Evolutionary conservation across 2,329 filamentous ascomycete genomes (phyloP), one percentile per base, ranked within the genome.

Genomic region (Tolypocladium paradoxum): DNA sequence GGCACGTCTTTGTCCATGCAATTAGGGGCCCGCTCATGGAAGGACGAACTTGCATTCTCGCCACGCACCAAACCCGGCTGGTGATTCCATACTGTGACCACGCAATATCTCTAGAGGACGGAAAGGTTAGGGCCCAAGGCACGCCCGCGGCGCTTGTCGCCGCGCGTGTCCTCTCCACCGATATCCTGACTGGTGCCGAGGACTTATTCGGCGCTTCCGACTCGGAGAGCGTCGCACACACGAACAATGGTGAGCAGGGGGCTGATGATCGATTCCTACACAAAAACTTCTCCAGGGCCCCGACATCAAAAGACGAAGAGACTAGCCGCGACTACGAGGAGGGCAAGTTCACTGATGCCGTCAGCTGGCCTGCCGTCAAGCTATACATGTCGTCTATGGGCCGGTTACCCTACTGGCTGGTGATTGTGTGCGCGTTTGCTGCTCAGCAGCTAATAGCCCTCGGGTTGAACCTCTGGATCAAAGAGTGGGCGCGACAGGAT

Each of bases 231-330:
- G 7, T 18, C 1, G 14, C 34, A 18, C 34, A 18, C 11, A 18
- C 34, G 11, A 35, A 6, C 2, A 18, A 35, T 16, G 14, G 18
- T 35, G 14, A 33, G 11, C 8, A 35, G 34, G 34, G 6, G 33
- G 4, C 34, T 14, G 22, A 16, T 6, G 18, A 40, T 18, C 12
- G 8, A 16, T 50, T 46, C n/a, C 4, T 53, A 6, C 46, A 45
- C n/a, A 53, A 53, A 18, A 53, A 53, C 31, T 53, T 53, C 31
- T 53, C 51, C 27, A 53, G 35, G 47, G 47, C 47, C 12, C 37
- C 51, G 11, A 53, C 31, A 22, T 22, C 7, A 5, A 8, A 24
- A 20, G 18, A 11, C 45, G 50, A 37, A 9, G 37, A 24, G 47
- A 20, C 33, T 1, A 16, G 6, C 9, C 22, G 22, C 6, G 20